Base-by-base conservation (phyloP, 2,329 filamentous ascomycete genomes). In the Malbranchea zuffiana region DNA sequence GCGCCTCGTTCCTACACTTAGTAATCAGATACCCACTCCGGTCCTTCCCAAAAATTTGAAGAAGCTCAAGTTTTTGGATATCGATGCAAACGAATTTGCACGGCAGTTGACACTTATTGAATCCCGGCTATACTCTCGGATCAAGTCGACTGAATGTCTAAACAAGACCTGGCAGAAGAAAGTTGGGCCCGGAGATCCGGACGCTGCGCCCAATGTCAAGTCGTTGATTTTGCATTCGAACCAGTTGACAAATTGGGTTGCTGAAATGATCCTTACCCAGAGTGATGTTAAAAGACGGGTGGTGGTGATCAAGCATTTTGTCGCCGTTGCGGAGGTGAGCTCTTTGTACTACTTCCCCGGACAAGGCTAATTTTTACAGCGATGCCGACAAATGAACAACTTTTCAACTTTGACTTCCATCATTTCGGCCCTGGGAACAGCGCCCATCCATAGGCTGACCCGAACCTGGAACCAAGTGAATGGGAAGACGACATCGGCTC, bases 121-220 rank as follows among this genome's bases (percentile, higher is more conserved):
- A 60, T 94, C 87, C 2, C 81, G 81, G 44, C 71, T 96, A 1
- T 98, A 96, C 53, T 84, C 82, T 49, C 95, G 94, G 65, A 93
- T 98, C 59, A 88, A 88, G 59, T 82, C 88, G 0, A 90, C 85
- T 0, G 90, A 98, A 60, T 96, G 88, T 57, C 67, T 98, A 43
- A 95, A 94, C 64, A 98, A 98, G 69, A 95, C 87, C 4, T 98
- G 90, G 90, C 86, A 94, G 62, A 96, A 92, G 72, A 95, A 95
- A 67, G 70, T 92, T 41, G 73, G 67, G 6, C 81, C 87, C 21
- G 56, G 59, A 29, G 80, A 80, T 42, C 50, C 56, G 2, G 82
- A 87, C 44, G 74, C 80, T 4, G 87, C 90, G 6, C 76, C 85
- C 1, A 96, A 98, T 50, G 85, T 98, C 49, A 95, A 96, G 63